Evolutionary conservation across 1,284 basidiomycete genomes (phyloP), one percentile per base, ranked within the genome.

Genomic region (Austroboletus novae-zelandiae): DNA sequence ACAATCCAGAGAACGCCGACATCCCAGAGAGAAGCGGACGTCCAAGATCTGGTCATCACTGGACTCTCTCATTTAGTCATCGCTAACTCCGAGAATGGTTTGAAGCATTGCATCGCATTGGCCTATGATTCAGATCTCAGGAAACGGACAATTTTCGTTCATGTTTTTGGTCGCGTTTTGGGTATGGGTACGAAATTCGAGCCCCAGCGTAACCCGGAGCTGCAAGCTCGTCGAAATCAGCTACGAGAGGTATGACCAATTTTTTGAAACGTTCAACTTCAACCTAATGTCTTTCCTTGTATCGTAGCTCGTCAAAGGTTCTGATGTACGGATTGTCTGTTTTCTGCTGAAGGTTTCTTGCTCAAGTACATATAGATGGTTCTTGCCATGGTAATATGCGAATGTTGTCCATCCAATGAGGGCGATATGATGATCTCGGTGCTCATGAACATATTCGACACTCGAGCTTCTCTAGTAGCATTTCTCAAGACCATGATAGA

Each of bases 161-260:
- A 89, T 62, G 85, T 94, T n/a, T 91, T 95, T 68, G 84, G 90
- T 43, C 82, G 89, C 43, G 91, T 94, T 5, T 78, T 97, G 45
- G 80, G 85, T 14, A 86, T 90, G 60, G 91, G 91, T 17, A 84
- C 89, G 17, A 83, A 81, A 53, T 85, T 91, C 50, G 80, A 83
- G 51, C 73, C 78, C 1, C 76, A 79, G 54, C 80, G 83, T 37
- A 77, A 77, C 49, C 73, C 79, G 7, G 71, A 77, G 20, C 66
- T 73, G n/a, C 71, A 75, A 47, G 73, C 74, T 47, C 77, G 78
- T 40, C 79, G 83, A 54, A 78, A 76, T 56, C 77, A 80, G 37
- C 69, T 91, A 15, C 80, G 79, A 54, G 89, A 91, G 71, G 89
- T 89, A 60, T 47, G 82, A 35, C 17, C 15, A 4, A 46, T 47